These are phyloP conservation scores for Oryza meyeriana DNA, from an alignment of 176 grass and related monocot genomes.

Conservation along the genomic window DNA sequence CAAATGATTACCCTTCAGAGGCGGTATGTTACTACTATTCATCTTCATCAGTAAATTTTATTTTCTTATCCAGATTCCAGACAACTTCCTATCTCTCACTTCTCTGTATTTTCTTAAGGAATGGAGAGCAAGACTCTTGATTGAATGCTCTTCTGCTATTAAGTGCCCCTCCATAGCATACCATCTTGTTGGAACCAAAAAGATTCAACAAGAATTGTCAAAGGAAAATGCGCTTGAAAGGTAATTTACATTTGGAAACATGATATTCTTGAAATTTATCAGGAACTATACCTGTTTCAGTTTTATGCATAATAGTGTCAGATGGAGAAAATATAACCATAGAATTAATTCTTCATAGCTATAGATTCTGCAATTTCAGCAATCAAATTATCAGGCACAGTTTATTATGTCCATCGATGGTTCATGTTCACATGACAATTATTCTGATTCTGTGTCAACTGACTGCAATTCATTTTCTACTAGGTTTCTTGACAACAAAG, in stretches of 20 bases:
- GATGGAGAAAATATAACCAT: neutral
- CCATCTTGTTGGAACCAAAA: constrained; percentile 68
- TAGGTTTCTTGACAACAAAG: constrained; percentile 49
- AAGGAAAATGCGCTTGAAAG: constrained; percentile 57
- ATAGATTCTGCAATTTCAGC: neutral
- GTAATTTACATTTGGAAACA: constrained; percentile 26
- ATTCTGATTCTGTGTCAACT: neutral
- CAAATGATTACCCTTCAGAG: constrained; percentile 65
- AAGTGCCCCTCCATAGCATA: constrained; percentile 70
- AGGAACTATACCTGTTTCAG: neutral
- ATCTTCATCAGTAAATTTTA: neutral
- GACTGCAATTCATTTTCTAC: neutral
- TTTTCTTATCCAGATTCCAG: neutral
- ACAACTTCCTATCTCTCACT: neutral
- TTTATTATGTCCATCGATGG: neutral
- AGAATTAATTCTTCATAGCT: neutral
- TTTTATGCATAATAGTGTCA: neutral
- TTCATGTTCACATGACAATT: neutral
- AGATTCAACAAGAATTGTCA: constrained; percentile 58
- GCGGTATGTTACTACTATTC: constrained; percentile 26
- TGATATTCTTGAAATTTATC: neutral
- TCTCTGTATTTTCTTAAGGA: constrained; percentile 19
- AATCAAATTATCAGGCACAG: neutral
- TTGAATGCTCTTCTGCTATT: constrained; percentile 52
- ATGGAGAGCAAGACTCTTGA: constrained; percentile 57